Percentiles rank a stretch among this genome's conserved stretches.
Conservation (phyloP, 768 basidiomycete genomes). For the Thelephora aurantiotincta region DNA sequence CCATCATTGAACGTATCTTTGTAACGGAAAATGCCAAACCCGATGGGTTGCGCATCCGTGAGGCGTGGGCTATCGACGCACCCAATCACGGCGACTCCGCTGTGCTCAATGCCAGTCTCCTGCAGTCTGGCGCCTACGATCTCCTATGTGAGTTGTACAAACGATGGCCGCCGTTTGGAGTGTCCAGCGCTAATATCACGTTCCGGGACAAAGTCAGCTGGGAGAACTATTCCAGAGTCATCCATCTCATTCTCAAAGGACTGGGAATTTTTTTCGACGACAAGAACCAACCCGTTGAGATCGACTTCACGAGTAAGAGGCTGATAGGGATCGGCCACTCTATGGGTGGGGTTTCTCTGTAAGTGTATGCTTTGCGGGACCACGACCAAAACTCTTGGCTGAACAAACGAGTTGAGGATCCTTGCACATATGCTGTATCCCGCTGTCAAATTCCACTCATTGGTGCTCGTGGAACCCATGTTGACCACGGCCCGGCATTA, state of each 20-base stretch:
- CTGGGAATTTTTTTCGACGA: conserved; percentile 18
- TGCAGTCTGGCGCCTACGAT: conserved; percentile 25
- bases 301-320: conserved; percentile 33
- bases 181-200: background rate
- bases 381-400: background rate
- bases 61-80: conserved; percentile 37
- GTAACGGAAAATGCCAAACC: background rate
- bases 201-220: conserved; percentile 24
- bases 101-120: conserved; percentile 27
- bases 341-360: conserved; percentile 36
- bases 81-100: conserved; percentile 44
- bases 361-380: conserved; percentile 8
- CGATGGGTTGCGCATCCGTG: conserved; percentile 23
- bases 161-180: background rate
- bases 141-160: conserved; percentile 23
- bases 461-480: conserved; percentile 36
- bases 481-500: conserved; percentile 11
- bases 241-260: conserved; percentile 34
- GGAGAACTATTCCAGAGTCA: conserved; percentile 36
- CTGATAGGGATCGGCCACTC: conserved; percentile 42
- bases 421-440: conserved; percentile 29
- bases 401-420: conserved; percentile 16
- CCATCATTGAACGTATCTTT: conserved; percentile 33
- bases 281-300: conserved; percentile 22
- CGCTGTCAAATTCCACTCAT: conserved; percentile 20